A percentile compares a stretch with the other conserved stretches of the same genome.
These are phyloP conservation scores for Neofusicoccum parvum DNA, from an alignment of 2,329 filamentous ascomycete genomes.

Conservation along the genomic window DNA sequence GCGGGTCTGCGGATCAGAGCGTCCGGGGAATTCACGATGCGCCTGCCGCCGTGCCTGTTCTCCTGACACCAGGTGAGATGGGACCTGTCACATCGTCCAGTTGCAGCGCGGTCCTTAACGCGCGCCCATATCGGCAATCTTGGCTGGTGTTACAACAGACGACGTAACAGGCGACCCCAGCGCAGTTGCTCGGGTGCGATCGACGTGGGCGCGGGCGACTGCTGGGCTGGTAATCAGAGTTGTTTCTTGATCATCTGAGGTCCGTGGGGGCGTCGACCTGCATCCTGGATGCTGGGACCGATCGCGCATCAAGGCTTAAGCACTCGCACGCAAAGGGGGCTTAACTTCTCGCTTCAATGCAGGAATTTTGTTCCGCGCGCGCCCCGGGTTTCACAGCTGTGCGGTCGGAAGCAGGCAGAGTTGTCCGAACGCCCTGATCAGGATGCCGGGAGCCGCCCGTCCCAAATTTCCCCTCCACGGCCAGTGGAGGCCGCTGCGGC, in stretches of 20 bases:
- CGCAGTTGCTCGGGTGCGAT: slow-evolving; percentile 6
- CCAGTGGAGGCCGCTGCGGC: not conserved
- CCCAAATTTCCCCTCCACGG: slow-evolving; percentile 6
- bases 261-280: slow-evolving; percentile 33
- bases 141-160: slow-evolving; percentile 16
- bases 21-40: slow-evolving; percentile 14
- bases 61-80: slow-evolving; percentile 11
- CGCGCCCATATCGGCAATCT: slow-evolving; percentile 15
- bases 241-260: slow-evolving; percentile 28
- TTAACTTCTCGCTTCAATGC: slow-evolving; percentile 25
- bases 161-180: slow-evolving; percentile 6
- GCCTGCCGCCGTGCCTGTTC: slow-evolving; percentile 7
- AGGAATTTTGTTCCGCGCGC: slow-evolving; percentile 20
- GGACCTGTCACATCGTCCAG: slow-evolving; percentile 20
- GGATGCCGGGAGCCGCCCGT: slow-evolving; percentile 5
- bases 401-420: slow-evolving; percentile 19
- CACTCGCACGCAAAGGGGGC: slow-evolving; percentile 25
- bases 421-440: slow-evolving; percentile 18
- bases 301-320: slow-evolving; percentile 19
- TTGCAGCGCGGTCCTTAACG: slow-evolving; percentile 18
- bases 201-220: not conserved
- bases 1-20: slow-evolving; percentile 2
- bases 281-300: slow-evolving; percentile 35
- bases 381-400: slow-evolving; percentile 18
- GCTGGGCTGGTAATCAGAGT: slow-evolving; percentile 10